Conservation (phyloP, 129 eudicot genomes). For the Logfia minima region DNA sequence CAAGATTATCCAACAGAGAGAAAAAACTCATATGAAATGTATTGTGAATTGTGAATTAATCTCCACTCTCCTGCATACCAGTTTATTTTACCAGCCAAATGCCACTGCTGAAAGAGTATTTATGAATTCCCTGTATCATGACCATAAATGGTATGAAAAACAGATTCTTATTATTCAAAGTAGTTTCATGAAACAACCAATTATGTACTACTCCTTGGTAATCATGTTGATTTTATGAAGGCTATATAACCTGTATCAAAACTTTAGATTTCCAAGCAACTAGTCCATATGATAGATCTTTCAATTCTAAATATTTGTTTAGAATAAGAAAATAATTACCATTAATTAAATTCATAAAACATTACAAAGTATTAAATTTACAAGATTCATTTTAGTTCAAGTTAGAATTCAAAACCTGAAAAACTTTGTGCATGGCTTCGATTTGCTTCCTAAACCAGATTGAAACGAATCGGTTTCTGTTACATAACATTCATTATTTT, state of each 20-base stretch:
- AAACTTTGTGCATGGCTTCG: conserved; percentile 99
- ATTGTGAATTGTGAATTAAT: not conserved
- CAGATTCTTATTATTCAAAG: conserved; percentile 27
- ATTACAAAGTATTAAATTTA: conserved; percentile 39
- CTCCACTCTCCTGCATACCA: not conserved
- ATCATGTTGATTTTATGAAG: conserved; percentile 41
- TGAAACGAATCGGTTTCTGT: conserved; percentile 92
- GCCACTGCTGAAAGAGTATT: not conserved
- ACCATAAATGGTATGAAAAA: conserved; percentile 1
- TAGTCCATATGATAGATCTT: conserved; percentile 41
- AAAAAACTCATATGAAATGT: not conserved
- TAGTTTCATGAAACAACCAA: conserved; percentile 33
- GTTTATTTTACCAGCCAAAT: not conserved
- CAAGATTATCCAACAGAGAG: not conserved
- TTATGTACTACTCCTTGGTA: conserved; percentile 42
- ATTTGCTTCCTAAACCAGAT: conserved; percentile 99
- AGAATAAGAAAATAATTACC: conserved; percentile 29
- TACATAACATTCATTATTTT: conserved; percentile 66
- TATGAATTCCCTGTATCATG: conserved; percentile 17
- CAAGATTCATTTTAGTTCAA: conserved; percentile 52
- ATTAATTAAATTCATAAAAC: conserved; percentile 39
- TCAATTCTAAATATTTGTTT: conserved; percentile 12
- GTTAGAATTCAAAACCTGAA: conserved; percentile 86
- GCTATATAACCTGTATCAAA: conserved; percentile 70
- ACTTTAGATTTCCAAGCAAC: conserved; percentile 53